Percentiles rank a stretch among this genome's conserved stretches.
These are phyloP conservation scores for Fraxinus sp. DNA, from an alignment of 305 asterid species.

Conservation along the genomic window DNA sequence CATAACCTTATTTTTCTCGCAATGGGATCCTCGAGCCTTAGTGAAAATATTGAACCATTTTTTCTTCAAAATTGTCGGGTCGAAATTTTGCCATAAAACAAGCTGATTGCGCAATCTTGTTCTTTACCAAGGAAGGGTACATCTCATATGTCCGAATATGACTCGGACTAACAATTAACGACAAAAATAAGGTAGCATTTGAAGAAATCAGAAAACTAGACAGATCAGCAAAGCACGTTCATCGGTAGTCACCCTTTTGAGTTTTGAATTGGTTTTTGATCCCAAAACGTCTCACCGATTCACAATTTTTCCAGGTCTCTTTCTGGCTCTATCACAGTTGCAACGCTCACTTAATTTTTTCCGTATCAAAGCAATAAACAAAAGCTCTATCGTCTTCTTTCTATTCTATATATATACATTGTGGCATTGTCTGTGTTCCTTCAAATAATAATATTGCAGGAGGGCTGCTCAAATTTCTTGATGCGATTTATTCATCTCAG, in stretches of 20 bases:
- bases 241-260: neutral
- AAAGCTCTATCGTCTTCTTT: neutral
- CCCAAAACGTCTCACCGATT: slow-evolving; percentile 14
- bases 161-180: neutral
- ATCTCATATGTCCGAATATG: neutral
- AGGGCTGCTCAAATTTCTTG: neutral
- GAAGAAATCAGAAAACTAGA: slow-evolving; percentile 2
- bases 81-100: neutral
- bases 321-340: slow-evolving; percentile 23
- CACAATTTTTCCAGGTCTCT: slow-evolving; percentile 32
- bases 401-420: slow-evolving; percentile 3
- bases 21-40: neutral
- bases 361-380: neutral
- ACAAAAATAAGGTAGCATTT: neutral
- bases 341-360: neutral
- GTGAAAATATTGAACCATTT: neutral
- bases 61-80: neutral
- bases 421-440: slow-evolving; percentile 24
- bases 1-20: neutral
- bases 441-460: slow-evolving; percentile 15
- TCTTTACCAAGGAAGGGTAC: neutral
- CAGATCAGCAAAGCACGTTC: slow-evolving; percentile 39
- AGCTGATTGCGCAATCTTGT: neutral
- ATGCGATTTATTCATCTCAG: neutral
- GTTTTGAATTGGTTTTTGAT: slow-evolving; percentile 34